Conservation (phyloP, 1,139 yeast species). For the Tardiomyces blankii region DNA sequence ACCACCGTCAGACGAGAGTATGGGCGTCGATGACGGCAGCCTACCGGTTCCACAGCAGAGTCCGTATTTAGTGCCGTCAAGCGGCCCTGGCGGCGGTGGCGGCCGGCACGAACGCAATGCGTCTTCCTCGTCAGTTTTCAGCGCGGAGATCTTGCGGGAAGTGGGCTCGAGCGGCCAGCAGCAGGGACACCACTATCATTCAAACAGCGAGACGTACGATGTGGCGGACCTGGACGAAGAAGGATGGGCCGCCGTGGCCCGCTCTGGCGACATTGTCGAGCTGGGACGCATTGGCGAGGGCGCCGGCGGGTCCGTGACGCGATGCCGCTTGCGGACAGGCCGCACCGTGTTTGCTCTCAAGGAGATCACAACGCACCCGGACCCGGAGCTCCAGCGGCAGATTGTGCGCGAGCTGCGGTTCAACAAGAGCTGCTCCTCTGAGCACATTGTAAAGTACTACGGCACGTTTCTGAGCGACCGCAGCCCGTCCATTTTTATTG, state of each 20-base stretch:
- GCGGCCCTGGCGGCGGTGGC: slow-evolving; percentile 7
- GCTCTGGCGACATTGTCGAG: slow-evolving; percentile 46
- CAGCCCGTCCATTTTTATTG: slow-evolving; percentile 70
- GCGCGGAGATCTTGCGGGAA: slow-evolving; percentile 24
- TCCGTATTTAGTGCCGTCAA: slow-evolving; percentile 2
- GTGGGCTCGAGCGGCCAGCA: slow-evolving; percentile 1
- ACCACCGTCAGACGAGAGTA: background rate
- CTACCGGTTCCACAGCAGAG: slow-evolving; percentile 1
- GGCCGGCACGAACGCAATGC: slow-evolving; percentile 3
- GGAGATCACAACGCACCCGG: slow-evolving; percentile 68
- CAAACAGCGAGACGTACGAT: slow-evolving; percentile 16
- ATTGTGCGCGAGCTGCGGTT: slow-evolving; percentile 82
- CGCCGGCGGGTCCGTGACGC: slow-evolving; percentile 81
- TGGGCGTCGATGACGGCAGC: background rate
- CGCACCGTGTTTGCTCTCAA: slow-evolving; percentile 73
- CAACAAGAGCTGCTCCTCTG: slow-evolving; percentile 70
- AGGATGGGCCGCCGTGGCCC: slow-evolving; percentile 64
- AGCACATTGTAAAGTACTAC: slow-evolving; percentile 79
- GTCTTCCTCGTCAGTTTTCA: slow-evolving; percentile 19
- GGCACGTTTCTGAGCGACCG: slow-evolving; percentile 80
- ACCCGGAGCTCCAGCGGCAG: slow-evolving; percentile 69
- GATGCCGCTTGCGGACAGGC: slow-evolving; percentile 50
- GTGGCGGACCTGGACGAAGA: slow-evolving; percentile 57
- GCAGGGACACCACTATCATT: slow-evolving; percentile 1
- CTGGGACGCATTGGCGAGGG: slow-evolving; percentile 82